Evolutionary conservation across 75 land plant genomes (phyloP), one percentile per base, ranked within the genome.

Genomic region (Selaginella moellendorffii): DNA sequence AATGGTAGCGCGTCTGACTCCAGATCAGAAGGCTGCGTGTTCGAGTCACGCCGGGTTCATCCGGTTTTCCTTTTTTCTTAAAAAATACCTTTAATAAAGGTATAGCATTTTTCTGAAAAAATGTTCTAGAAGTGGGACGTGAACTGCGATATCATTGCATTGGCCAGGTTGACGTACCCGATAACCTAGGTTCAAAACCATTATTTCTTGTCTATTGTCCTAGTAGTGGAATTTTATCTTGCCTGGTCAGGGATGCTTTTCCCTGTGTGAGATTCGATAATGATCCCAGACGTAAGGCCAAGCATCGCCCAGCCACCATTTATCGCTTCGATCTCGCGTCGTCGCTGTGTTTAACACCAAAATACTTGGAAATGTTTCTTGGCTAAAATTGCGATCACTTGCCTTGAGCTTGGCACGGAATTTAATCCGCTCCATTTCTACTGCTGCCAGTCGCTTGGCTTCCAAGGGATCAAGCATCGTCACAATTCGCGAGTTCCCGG

Each of bases 191-290:
- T n/a, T n/a, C n/a, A n/a, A n/a, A n/a, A n/a, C n/a, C n/a, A n/a
- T n/a, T n/a, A n/a, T n/a, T n/a, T n/a, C n/a, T n/a, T n/a, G n/a
- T n/a, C n/a, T n/a, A n/a, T n/a, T n/a, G n/a, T n/a, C n/a, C n/a
- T 24, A 21, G 17, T 20, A 62, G 0, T 1, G 61, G 29, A 21
- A 27, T 28, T 9, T 52, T 17, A 27, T 17, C 24, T 17, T 61
- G 85, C 98, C 83, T 93, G 99, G 51, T 58, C 69, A 10, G 80
- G 66, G 69, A 89, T 86, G 27, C 76, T 27, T 2, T 86, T 80
- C 65, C 99, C 99, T 22, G 85, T 90, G 18, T 79, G 75, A n/a
- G 88, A 96, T 79, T 95, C 99, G 42, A 84, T 70, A 25, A 95
- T 75, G 54, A 95, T 64, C 26, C 84, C 87, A 65, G 80, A 80